Evolutionary conservation across 306 rosid genomes (phyloP), one percentile per base, ranked within the genome.

Genomic region (Corylus heterophylla): DNA sequence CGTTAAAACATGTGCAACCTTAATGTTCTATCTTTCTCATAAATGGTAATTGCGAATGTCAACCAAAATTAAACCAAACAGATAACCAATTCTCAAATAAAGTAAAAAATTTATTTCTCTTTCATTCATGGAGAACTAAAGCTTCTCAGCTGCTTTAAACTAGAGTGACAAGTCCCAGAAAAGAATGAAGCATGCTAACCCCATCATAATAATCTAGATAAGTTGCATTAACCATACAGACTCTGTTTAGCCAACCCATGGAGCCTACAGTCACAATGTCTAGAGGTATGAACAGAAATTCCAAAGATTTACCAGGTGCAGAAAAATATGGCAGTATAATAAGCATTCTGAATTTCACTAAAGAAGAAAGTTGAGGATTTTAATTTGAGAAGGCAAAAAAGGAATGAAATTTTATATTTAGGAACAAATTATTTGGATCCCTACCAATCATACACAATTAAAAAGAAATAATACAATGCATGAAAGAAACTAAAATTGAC

Each of bases 151-250:
- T 58, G 44, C 78, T 58, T 74, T 14, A 12, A 14, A 39, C 68
- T 45, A 75, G 37, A 68, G 18, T 7, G 47, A 45, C 12, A 71
- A 42, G 20, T 54, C 61, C 45, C 62, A 74, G 11, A 16, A 44
- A 66, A 16, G 45, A 54, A 12, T 22, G 51, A 59, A 25, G 12
- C 27, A 66, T 66, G 61, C 16, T 42, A 20, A 75, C 20, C 76
- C 71, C 37, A 13, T 62, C 75, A 70, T 76, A 7, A 1, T 61
- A 51, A 7, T 22, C 27, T 76, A 61, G 67, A 81, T 39, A 75
- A 31, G 4, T 39, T 18, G 20, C 35, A 31, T 59, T 48, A 9
- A 5, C 44, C 61, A 47, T 42, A 48, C 18, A 62, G 54, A 48
- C 56, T 44, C 48, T 0, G n/a, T 27, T 25, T 4, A 63, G 61